phyloP scores from a whole-genome alignment of 192 early-diverging fungal genomes.

The Rhizoclosmatium globosum region DNA sequence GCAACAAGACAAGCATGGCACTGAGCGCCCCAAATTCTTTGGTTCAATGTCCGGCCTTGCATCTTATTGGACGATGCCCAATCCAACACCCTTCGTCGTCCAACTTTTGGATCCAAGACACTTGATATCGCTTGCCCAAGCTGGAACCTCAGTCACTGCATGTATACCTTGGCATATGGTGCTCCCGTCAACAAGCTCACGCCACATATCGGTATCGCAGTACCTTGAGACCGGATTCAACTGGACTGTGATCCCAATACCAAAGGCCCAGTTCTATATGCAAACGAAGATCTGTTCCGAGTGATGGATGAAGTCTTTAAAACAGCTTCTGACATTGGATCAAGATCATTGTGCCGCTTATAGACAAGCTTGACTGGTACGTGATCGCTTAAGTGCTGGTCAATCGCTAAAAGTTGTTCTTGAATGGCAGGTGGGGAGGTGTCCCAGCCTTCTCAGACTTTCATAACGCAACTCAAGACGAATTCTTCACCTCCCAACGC shows the following conservation, averaged over 20 bases:
- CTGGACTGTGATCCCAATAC: slow-evolving; percentile 10
- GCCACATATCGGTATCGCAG: neutral
- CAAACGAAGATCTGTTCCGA: slow-evolving; percentile 45
- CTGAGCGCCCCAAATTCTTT: slow-evolving; percentile 34
- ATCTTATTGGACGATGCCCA: slow-evolving; percentile 42
- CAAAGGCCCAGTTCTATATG: slow-evolving; percentile 10
- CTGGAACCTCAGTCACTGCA: slow-evolving; percentile 11
- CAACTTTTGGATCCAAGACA: slow-evolving; percentile 28
- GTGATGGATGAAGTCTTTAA: slow-evolving; percentile 51
- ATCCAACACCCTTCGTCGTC: neutral
- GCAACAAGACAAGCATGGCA: no score
- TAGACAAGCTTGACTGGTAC: slow-evolving; percentile 43
- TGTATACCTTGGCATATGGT: slow-evolving; percentile 19
- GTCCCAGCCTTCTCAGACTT: slow-evolving; percentile 22
- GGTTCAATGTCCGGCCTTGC: slow-evolving; percentile 56
- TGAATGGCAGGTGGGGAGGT: slow-evolving; percentile 35
- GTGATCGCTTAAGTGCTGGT: neutral
- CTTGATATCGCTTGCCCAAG: slow-evolving; percentile 26
- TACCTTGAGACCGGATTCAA: neutral
- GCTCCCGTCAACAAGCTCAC: neutral
- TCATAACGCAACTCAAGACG: neutral
- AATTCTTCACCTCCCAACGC: slow-evolving; percentile 43
- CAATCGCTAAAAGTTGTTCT: no score
- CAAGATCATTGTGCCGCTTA: slow-evolving; percentile 52
- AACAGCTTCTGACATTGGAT: slow-evolving; percentile 36